phyloP scores from a whole-genome alignment of 306 rosid genomes.

The Fragaria nilgerrensis region DNA sequence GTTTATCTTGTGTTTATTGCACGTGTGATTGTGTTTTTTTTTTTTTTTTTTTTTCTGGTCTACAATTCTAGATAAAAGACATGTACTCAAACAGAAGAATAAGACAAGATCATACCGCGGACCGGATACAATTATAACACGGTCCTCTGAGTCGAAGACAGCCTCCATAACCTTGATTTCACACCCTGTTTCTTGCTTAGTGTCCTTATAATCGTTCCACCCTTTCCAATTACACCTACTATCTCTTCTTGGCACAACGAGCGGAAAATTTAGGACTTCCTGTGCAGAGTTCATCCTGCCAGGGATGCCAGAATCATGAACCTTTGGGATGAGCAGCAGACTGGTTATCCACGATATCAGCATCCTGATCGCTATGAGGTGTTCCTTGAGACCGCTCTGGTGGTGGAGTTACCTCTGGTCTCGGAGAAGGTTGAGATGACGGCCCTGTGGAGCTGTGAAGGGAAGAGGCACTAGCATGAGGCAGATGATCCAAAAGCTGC shows the following conservation, averaged over 20 bases:
- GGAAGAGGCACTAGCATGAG: slow-evolving; percentile 48
- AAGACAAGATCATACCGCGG: slow-evolving; percentile 62
- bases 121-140: slow-evolving; percentile 72
- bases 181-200: slow-evolving; percentile 79
- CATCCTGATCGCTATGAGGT: slow-evolving; percentile 44
- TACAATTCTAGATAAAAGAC: neutral
- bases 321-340: slow-evolving; percentile 48
- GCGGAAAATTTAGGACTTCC: too few relatives aligned
- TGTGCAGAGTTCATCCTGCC: too few relatives aligned
- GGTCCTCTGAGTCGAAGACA: slow-evolving; percentile 60
- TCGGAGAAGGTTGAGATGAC: slow-evolving; percentile 44
- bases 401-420: slow-evolving; percentile 34
- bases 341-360: slow-evolving; percentile 34
- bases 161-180: slow-evolving; percentile 80
- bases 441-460: slow-evolving; percentile 41
- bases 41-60: neutral
- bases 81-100: neutral
- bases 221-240: slow-evolving; percentile 86
- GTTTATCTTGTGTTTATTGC: neutral
- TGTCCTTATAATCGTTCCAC: slow-evolving; percentile 65
- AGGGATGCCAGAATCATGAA: slow-evolving; percentile 60
- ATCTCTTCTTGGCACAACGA: slow-evolving; percentile 77
- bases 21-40: neutral
- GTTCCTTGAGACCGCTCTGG: slow-evolving; percentile 51
- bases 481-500: slow-evolving; percentile 71